phyloP scores from a whole-genome alignment of 495 filamentous ascomycete genomes.

The Penicillium soppii region DNA sequence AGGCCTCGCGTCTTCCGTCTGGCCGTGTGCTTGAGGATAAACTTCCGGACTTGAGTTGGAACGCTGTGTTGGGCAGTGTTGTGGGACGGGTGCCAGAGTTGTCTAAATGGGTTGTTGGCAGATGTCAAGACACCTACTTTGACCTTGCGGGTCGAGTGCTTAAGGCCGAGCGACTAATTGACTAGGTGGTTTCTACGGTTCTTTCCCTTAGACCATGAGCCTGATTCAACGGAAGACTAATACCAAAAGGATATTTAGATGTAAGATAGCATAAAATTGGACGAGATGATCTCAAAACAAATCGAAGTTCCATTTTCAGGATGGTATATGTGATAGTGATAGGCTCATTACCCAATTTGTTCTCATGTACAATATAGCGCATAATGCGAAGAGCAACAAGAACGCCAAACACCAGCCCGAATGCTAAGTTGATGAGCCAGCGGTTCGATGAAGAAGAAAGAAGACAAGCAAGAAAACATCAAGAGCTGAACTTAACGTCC shows the following conservation, averaged over 20 bases:
- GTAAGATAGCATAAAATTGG: neutral
- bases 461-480: neutral
- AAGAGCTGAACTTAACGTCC: conserved; percentile 30
- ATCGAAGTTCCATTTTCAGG: neutral
- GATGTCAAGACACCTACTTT: conserved; percentile 6
- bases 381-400: conserved; percentile 17
- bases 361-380: conserved; percentile 12
- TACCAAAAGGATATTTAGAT: neutral
- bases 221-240: too few species aligned
- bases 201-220: too few species aligned
- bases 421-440: conserved; percentile 27
- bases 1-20: conserved; percentile 14
- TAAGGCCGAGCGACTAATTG: conserved; percentile 15
- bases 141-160: conserved; percentile 8
- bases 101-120: conserved; percentile 1
- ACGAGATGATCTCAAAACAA: neutral
- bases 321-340: conserved; percentile 4
- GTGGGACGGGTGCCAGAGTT: conserved; percentile 21
- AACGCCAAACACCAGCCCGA: conserved; percentile 32
- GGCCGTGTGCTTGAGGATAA: conserved; percentile 33
- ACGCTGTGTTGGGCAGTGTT: conserved; percentile 13
- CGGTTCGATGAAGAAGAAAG: neutral
- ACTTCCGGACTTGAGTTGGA: conserved; percentile 13
- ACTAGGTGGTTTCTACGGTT: neutral
- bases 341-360: conserved; percentile 7